These are phyloP conservation scores for Zalerion maritima DNA, from an alignment of 495 filamentous ascomycete species.

Conservation along the genomic window DNA sequence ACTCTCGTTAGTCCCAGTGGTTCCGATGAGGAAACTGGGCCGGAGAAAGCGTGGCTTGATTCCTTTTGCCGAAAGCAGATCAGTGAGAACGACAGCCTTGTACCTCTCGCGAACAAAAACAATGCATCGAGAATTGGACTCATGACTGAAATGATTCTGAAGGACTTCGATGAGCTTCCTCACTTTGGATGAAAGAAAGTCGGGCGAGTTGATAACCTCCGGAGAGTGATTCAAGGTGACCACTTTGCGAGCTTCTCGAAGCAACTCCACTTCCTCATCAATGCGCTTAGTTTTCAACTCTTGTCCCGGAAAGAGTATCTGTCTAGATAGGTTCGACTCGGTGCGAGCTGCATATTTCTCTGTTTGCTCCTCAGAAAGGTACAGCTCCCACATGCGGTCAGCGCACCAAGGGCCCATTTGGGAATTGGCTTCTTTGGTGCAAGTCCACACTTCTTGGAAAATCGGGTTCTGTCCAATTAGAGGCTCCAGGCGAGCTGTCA, in stretches of 20 bases:
- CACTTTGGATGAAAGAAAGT: conserved; percentile 60
- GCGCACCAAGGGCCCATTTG: conserved; percentile 77
- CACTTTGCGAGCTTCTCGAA: conserved; percentile 45
- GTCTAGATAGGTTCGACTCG: conserved; percentile 33
- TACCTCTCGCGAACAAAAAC: conserved; percentile 72
- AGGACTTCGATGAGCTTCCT: conserved; percentile 44
- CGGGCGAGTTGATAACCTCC: conserved; percentile 22
- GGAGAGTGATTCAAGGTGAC: conserved; percentile 36
- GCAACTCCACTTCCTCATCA: conserved; percentile 33
- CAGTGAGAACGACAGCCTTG: conserved; percentile 56
- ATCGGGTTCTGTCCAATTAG: conserved; percentile 40
- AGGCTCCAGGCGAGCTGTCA: too few species aligned
- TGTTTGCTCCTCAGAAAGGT: conserved; percentile 49
- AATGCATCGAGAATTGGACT: conserved; percentile 57
- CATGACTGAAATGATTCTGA: conserved; percentile 36
- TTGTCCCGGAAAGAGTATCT: too few species aligned
- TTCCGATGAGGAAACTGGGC: conserved; percentile 52
- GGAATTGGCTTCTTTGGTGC: conserved; percentile 40
- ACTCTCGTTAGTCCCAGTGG: conserved; percentile 26
- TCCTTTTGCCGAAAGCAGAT: conserved; percentile 41
- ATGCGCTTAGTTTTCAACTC: too few species aligned
- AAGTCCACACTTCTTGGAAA: conserved; percentile 45
- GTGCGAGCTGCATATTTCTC: conserved; percentile 45
- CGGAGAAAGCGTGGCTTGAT: conserved; percentile 44
- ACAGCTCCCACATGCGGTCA: conserved; percentile 65